Percentiles rank a stretch among this genome's conserved stretches.
Conservation (phyloP, 1,139 yeast genomes). For the Saccharomyces hybrid region DNA sequence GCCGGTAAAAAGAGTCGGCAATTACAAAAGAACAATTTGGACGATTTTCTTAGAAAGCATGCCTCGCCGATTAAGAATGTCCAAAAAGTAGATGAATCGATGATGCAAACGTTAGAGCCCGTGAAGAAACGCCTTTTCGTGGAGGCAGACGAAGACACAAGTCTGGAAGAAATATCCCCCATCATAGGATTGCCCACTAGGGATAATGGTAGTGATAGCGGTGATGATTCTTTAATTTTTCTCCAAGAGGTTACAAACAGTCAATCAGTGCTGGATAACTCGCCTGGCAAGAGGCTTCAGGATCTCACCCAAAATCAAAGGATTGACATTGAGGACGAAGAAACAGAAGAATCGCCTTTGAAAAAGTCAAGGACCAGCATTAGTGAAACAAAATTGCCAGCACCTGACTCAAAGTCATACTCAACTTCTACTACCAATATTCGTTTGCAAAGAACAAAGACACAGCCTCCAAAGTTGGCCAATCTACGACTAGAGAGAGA, state of each 20-base stretch:
- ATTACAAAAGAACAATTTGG: constrained; percentile 22
- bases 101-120: constrained; percentile 3
- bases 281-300: constrained; percentile 4
- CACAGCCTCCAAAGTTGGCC: neutral
- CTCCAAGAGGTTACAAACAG: constrained; percentile 12
- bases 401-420: neutral
- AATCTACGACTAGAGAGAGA: neutral
- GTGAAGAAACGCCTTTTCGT: constrained; percentile 19
- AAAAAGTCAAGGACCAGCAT: constrained; percentile 4
- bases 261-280: neutral
- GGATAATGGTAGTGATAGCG: neutral
- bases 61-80: constrained; percentile 16
- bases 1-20: constrained; percentile 3
- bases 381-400: neutral
- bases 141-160: constrained; percentile 7
- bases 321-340: neutral
- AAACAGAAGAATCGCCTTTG: constrained; percentile 1
- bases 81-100: constrained; percentile 3
- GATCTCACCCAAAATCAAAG: neutral
- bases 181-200: neutral
- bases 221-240: constrained; percentile 18
- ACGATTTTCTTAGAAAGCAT: constrained; percentile 19
- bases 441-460: neutral
- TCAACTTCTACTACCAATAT: neutral
- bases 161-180: constrained; percentile 1